Percentiles rank a stretch among this genome's conserved stretches.
Conservation (phyloP, 495 filamentous ascomycete genomes). For the Geopyxis carbonaria region DNA sequence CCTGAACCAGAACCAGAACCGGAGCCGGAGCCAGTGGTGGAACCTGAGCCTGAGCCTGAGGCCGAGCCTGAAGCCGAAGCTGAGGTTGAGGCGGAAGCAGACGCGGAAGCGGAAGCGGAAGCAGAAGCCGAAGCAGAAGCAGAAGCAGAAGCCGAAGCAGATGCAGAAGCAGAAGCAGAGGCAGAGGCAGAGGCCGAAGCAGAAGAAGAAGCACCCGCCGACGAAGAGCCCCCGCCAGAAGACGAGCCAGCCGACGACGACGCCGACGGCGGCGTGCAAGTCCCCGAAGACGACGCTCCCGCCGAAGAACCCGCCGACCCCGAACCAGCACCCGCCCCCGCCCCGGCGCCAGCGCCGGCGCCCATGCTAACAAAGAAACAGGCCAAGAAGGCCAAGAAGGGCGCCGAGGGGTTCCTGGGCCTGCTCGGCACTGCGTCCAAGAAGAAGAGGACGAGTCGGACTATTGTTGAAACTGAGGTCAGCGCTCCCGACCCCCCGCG, state of each 20-base stretch:
- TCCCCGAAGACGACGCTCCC: neutral
- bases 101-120: neutral
- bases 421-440: neutral
- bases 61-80: conserved; percentile 1
- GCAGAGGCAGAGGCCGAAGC: neutral
- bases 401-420: neutral
- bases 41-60: neutral
- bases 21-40: conserved; percentile 1
- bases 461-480: too few species aligned
- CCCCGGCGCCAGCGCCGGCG: neutral
- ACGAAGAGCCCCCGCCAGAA: neutral
- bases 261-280: too few species aligned
- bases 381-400: neutral
- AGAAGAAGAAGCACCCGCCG: neutral
- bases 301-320: neutral
- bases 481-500: too few species aligned
- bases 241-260: neutral
- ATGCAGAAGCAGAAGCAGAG: conserved; percentile 7
- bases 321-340: neutral
- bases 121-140: conserved; percentile 5
- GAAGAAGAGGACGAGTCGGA: too few species aligned
- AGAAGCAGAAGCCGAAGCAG: conserved; percentile 8
- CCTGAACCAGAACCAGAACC: neutral
- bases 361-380: neutral
- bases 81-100: neutral